Evolutionary conservation across 2,329 filamentous ascomycete species (phyloP).

Genomic region (Erysiphe pulchra): DNA sequence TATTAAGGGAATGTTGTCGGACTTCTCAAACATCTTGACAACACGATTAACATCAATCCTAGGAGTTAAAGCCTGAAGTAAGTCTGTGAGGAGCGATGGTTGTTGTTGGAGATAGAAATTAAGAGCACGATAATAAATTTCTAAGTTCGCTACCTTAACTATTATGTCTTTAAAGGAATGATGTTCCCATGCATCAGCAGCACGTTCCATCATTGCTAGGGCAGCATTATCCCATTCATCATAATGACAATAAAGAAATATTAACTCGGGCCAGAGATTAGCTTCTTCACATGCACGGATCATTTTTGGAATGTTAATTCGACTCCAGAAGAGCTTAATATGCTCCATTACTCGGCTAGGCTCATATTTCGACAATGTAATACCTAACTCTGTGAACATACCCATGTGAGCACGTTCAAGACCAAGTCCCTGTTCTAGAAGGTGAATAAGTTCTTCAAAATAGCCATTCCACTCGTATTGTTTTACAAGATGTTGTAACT

Average conservation of each 20-base stretch:
- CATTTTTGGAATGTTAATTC: slow-evolving; percentile 95
- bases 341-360: slow-evolving; percentile 96
- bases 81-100: slow-evolving; percentile 80
- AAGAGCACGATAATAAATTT: slow-evolving; percentile 94
- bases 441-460: slow-evolving; percentile 88
- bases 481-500: slow-evolving; percentile 74
- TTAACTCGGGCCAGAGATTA: slow-evolving; percentile 87
- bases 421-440: slow-evolving; percentile 85
- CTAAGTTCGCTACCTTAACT: slow-evolving; percentile 90
- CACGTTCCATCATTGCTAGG: slow-evolving; percentile 90
- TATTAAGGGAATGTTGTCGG: slow-evolving; percentile 91
- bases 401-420: slow-evolving; percentile 68
- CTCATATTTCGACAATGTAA: slow-evolving; percentile 82
- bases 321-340: slow-evolving; percentile 91
- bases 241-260: slow-evolving; percentile 96
- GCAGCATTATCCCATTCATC: slow-evolving; percentile 97
- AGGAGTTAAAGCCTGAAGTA: slow-evolving; percentile 72
- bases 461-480: slow-evolving; percentile 94
- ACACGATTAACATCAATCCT: slow-evolving; percentile 96
- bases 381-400: slow-evolving; percentile 83
- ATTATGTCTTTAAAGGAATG: slow-evolving; percentile 98
- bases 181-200: slow-evolving; percentile 95
- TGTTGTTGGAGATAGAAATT: slow-evolving; percentile 98
- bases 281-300: slow-evolving; percentile 83
- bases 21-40: slow-evolving; percentile 97